These are phyloP conservation scores for Taiozyma sp. DNA, from an alignment of 1,139 yeast species.

Conservation along the genomic window DNA sequence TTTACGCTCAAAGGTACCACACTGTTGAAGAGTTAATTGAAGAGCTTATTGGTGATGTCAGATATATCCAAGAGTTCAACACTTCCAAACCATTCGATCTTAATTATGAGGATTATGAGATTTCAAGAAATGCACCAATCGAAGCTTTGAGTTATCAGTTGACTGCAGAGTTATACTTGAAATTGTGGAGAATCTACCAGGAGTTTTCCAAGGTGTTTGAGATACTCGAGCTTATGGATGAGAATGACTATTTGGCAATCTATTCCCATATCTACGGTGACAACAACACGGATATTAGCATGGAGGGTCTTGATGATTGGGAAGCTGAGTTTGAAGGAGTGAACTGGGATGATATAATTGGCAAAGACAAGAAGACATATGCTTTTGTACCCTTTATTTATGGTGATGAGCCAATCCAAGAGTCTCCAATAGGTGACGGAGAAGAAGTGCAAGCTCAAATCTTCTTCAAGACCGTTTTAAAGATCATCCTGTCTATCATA, in stretches of 20 bases:
- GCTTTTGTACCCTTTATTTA: conserved; percentile 7
- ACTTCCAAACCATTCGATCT: conserved; percentile 3
- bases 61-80: conserved; percentile 4
- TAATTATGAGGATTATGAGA: conserved; percentile 5
- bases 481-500: conserved; percentile 4
- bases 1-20: conserved; percentile 2
- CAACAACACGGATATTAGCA: not conserved
- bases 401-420: conserved; percentile 1
- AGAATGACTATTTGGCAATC: conserved; percentile 7
- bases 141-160: conserved; percentile 3
- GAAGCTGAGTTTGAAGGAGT: not conserved
- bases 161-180: conserved; percentile 2
- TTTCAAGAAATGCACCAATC: not conserved
- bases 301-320: not conserved
- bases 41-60: conserved; percentile 3
- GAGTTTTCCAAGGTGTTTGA: conserved; percentile 4
- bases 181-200: conserved; percentile 4
- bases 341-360: conserved; percentile 1
- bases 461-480: conserved; percentile 1
- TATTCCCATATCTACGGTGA: conserved; percentile 9
- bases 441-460: conserved; percentile 3
- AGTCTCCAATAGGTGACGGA: not conserved
- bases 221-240: conserved; percentile 3
- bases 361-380: not conserved
- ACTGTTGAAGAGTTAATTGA: conserved; percentile 4